Evolutionary conservation across 345 rosid genomes (phyloP), one percentile per base, ranked within the genome.

Genomic region (Eucalyptus regnans): DNA sequence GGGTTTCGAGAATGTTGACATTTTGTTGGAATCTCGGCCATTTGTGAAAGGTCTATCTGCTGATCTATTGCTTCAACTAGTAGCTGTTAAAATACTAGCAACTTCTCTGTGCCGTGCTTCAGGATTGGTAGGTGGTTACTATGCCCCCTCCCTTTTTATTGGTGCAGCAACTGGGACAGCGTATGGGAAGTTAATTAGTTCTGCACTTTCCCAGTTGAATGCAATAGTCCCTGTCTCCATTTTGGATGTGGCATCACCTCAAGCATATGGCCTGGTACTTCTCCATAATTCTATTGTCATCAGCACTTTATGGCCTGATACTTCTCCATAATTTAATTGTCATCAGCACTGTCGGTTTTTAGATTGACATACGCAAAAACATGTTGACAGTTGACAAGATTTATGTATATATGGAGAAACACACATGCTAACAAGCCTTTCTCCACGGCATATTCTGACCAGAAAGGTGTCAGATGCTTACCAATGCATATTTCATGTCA

Each of bases 81-180:
- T 97, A 50, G 97, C 94, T 14, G 95, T 96, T 90, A 97, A 97
- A 94, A 94, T 96, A 91, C 90, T 92, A 52, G 96, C 97, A 25
- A 96, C 99, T 22, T 96, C 99, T 76, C 89, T 96, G 91, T 96
- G 98, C 87, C 95, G 98, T n/a, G 99, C 99, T 62, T 96, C 95
- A 56, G 99, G 99, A 91, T 91, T 97, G 87, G 99, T 96, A 4
- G 99, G 99, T 87, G 99, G 99, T 58, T 96, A 95, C 90, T 96
- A 97, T 93, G 98, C 97, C 79, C 99, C 99, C 50, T 96, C 99
- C 90, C 97, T 97, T 86, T 97, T 97, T 92, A 96, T 97, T 88
- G 99, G 99, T 52, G 99, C 97, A 71, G 99, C 99, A 58, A 96
- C 99, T 54, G 99, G 99, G 90, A 96, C 97, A 96, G 96, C 99